Base-by-base conservation (phyloP, 2,329 filamentous ascomycete genomes). In the Colletotrichum lindemuthianum region DNA sequence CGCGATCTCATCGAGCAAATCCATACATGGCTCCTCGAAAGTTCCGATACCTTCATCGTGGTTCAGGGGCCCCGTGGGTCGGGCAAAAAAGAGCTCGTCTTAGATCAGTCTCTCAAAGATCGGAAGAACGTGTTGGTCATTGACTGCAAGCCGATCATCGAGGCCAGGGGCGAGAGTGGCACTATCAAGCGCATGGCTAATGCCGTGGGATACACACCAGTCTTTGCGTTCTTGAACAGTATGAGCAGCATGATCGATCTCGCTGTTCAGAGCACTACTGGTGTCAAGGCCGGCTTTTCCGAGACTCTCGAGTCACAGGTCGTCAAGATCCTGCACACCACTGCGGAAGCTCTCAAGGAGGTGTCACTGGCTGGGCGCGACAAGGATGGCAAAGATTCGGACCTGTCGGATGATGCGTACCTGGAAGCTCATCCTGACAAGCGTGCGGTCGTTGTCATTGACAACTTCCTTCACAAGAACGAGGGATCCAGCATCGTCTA, bases 221-320 rank as follows among this genome's bases (percentile, higher is more conserved):
- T 99, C 0, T 99, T 99, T 75, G 96, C 92, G 0, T 98, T 94
- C 92, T 91, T 96, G 79, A 97, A 98, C 77, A 97, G 89, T 72
- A 88, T 98, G 69, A 97, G 92, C 77, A 97, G 93, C 74, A 87
- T 97, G 78, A 84, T 97, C 68, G 96, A 98, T 71, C 86, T 98
- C 41, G 96, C 95, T 24, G 92, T 96, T 1, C 95, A 97, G 75
- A 92, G 94, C 70, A 96, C 96, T 11, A 97, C 95, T 16, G 95
- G 95, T 11, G 92, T 96, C 63, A 97, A 98, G 78, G 92, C 93
- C 6, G 94, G 94, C 8, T 97, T 98, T 74, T 96, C 92, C 0
- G 95, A 97, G 74, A 97, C 93, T 0, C 81, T 97, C 34, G 95
- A 97, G 73, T 90, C 91, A 0, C 94, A 98, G 71, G 80, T 98